These are phyloP conservation scores for Termitomyces sp. DNA, from an alignment of 768 basidiomycete species.

Conservation along the genomic window DNA sequence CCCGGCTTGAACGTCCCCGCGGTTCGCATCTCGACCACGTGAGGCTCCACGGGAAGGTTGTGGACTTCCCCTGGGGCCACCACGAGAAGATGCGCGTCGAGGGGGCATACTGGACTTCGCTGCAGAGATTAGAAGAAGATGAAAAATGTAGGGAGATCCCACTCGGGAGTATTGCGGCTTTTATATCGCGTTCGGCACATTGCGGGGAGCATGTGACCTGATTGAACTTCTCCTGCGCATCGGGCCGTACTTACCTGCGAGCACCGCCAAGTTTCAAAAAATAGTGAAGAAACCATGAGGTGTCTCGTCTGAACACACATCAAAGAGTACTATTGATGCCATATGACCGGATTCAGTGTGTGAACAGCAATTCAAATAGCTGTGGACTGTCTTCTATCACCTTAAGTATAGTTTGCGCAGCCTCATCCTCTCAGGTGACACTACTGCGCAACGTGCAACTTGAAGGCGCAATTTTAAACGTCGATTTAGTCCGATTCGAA, in stretches of 20 bases:
- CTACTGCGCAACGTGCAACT: not conserved
- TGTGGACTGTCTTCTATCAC: not conserved
- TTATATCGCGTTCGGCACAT: not conserved
- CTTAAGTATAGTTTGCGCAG: not conserved
- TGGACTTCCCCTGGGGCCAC: slow-evolving; percentile 18
- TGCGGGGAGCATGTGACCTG: not conserved
- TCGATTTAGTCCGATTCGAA: not conserved
- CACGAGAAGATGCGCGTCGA: not conserved
- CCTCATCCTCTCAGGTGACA: not conserved
- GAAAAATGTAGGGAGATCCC: not conserved
- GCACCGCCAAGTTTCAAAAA: not conserved
- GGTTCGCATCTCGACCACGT: slow-evolving; percentile 27
- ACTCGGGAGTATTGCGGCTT: no score
- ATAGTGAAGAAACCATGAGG: not conserved
- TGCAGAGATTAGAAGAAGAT: not conserved
- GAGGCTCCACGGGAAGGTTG: slow-evolving; percentile 19
- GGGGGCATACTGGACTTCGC: slow-evolving; percentile 8
- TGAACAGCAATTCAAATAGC: not conserved
- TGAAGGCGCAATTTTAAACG: not conserved
- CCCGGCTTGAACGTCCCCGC: slow-evolving; percentile 23
- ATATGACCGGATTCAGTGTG: not conserved
- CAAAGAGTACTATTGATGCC: not conserved
- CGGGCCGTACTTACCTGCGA: no score
- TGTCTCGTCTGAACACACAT: not conserved
- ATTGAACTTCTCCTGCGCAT: not conserved